A percentile compares a stretch with the other conserved stretches of the same genome.
phyloP scores from a whole-genome alignment of 2,329 filamentous ascomycete genomes.

The Curvularia sp. region DNA sequence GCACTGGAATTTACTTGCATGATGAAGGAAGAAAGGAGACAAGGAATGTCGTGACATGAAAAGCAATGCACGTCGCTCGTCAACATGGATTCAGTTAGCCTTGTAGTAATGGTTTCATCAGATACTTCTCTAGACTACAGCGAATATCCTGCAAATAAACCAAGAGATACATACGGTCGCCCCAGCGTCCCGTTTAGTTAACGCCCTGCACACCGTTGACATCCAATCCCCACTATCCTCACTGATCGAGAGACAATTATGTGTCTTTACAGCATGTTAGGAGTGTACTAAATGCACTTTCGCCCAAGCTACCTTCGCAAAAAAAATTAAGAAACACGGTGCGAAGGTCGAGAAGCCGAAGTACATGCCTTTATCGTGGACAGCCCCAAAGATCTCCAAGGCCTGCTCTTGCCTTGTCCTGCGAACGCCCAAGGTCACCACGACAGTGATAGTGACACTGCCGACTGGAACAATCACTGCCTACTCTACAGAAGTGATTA shows the following conservation, averaged over 20 bases:
- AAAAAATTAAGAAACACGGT: background rate
- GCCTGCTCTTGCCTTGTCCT: too few species aligned
- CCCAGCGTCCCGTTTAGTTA: background rate
- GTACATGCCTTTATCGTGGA: too few species aligned
- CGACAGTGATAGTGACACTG: too few species aligned
- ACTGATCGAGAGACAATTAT: background rate
- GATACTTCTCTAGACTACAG: background rate
- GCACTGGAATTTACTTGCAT: conserved; percentile 16
- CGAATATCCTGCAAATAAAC: background rate
- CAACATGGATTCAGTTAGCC: background rate
- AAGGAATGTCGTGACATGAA: background rate
- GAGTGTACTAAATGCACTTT: background rate
- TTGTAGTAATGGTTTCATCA: background rate
- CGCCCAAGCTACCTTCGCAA: background rate
- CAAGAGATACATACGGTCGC: background rate
- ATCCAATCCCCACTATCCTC: background rate
- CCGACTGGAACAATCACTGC: too few species aligned
- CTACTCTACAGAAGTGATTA: too few species aligned
- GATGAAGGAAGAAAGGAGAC: background rate
- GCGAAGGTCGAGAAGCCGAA: too few species aligned
- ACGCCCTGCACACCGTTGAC: background rate
- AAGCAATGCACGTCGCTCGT: background rate
- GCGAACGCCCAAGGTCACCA: too few species aligned
- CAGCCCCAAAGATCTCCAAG: too few species aligned
- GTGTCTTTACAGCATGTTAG: background rate